Evolutionary conservation across 495 filamentous ascomycete genomes (phyloP).

Genomic region (Aspergillus nidulans): DNA sequence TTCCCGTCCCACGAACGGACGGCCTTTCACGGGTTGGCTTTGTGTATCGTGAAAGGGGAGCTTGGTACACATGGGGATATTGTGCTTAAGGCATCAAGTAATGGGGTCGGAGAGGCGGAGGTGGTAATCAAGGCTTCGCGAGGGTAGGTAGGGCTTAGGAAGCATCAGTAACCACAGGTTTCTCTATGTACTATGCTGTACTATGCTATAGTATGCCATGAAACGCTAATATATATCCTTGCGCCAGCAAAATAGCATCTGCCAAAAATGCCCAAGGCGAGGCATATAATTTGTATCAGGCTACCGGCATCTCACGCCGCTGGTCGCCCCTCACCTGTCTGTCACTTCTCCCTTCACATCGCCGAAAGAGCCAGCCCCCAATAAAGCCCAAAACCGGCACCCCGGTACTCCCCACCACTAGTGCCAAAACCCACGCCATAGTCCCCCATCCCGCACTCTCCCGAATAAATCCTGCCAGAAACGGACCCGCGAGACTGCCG

Average conservation of each 20-base stretch:
- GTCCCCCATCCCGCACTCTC: slow-evolving; percentile 55
- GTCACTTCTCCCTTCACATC: background rate
- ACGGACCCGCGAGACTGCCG: slow-evolving; percentile 53
- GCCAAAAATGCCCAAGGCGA: no score
- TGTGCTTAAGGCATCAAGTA: background rate
- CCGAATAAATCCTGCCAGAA: slow-evolving; percentile 56
- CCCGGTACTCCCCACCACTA: slow-evolving; percentile 22
- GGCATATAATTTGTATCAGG: no score
- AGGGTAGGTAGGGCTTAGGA: no score
- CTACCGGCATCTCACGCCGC: no score
- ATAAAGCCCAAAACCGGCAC: slow-evolving; percentile 22
- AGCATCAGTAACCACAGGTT: no score
- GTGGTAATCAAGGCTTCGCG: no score
- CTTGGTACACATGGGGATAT: background rate
- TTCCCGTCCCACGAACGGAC: background rate
- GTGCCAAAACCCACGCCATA: slow-evolving; percentile 31
- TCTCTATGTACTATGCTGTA: no score
- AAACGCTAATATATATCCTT: no score
- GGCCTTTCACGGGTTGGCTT: background rate
- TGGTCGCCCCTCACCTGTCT: no score
- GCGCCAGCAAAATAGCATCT: no score
- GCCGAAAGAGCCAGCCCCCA: slow-evolving; percentile 17
- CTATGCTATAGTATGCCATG: no score
- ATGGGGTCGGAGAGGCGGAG: no score
- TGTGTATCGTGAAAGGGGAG: background rate